Evolutionary conservation across 169 alveolate genomes (phyloP).

Genomic region (Cryptosporidium ubiquitum): DNA sequence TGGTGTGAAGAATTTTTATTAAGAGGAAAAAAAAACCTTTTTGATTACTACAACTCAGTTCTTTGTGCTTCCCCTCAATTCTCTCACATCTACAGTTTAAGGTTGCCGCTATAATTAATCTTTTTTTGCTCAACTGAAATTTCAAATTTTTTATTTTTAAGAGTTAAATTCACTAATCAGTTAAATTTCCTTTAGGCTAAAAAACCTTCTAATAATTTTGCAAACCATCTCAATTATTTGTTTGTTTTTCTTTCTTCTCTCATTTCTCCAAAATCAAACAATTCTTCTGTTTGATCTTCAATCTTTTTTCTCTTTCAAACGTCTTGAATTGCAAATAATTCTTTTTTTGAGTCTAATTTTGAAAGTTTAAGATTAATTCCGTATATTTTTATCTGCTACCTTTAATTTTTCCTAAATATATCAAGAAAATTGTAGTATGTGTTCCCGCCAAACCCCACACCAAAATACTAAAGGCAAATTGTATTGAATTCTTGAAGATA

Average conservation of each 20-base stretch:
- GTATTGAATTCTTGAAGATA: not conserved
- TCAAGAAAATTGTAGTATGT: not conserved
- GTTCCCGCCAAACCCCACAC: conserved; percentile 71
- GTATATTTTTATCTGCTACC: not conserved
- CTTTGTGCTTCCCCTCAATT: conserved; percentile 16
- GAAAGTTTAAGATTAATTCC: not conserved
- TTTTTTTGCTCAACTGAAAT: not conserved
- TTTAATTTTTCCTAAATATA: not conserved
- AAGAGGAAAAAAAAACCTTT: not conserved
- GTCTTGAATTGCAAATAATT: not conserved
- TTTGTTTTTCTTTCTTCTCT: too few relatives aligned
- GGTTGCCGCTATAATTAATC: conserved; percentile 13
- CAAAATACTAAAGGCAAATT: not conserved
- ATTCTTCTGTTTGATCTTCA: not conserved
- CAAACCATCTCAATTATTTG: not conserved
- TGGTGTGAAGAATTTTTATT: not conserved
- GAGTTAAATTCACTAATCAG: too few relatives aligned
- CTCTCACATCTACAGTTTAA: not conserved
- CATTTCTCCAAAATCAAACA: not conserved
- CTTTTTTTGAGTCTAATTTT: not conserved
- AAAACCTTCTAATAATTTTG: too few relatives aligned
- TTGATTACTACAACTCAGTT: not conserved
- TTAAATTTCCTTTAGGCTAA: not conserved
- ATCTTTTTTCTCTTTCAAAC: not conserved
- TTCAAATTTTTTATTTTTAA: too few relatives aligned